Base-by-base conservation (phyloP, 345 rosid genomes). In the Moringa oleifera region DNA sequence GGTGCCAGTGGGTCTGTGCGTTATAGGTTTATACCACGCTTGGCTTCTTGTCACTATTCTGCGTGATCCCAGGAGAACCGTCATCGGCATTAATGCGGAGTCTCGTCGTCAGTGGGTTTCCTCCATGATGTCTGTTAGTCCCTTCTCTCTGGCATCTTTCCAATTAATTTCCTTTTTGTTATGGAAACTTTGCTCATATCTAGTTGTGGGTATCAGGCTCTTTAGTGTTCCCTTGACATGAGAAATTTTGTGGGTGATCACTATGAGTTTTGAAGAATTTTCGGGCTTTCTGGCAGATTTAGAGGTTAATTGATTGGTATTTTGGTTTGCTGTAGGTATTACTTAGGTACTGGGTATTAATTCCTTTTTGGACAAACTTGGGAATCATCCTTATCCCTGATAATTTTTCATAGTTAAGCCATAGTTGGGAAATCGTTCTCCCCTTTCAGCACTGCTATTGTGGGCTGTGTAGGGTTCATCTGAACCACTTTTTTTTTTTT, bases 51-150 rank as follows among this genome's bases (percentile, higher is more conserved):
- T 64, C 69, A 70, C 79, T 0, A 64, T 81, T 3, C 49, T 58
- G 10, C 66, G 64, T 18, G 68, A 56, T 65, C 85, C 83, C 19
- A 64, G 60, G 31, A 59, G 69, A 37, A 62, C 71, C 66, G 93
- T 83, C 8, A 64, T 90, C 21, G 89, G 93, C 25, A 78, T 88
- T 66, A 90, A 93, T 71, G 85, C 96, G n/a, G 84, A 84, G 64
- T 75, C 94, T 72, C 87, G 97, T 71, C 79, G 66, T 62, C 91
- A 80, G 65, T 93, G 98, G 98, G 91, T 90, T 62, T 72, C 65
- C 73, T 71, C 85, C 61, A 75, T 90, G 68, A 90, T 93, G 96
- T 25, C 78, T 50, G 97, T 93, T 47, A 61, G 83, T 68, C 52
- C 60, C 60, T 61, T 36, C 23, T 19, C 20, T 61, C 53, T 37